A percentile compares a stretch with the other conserved stretches of the same genome.
Evolutionary conservation across 83 land plant genomes (phyloP).

Genomic region (Larix sibirica): DNA sequence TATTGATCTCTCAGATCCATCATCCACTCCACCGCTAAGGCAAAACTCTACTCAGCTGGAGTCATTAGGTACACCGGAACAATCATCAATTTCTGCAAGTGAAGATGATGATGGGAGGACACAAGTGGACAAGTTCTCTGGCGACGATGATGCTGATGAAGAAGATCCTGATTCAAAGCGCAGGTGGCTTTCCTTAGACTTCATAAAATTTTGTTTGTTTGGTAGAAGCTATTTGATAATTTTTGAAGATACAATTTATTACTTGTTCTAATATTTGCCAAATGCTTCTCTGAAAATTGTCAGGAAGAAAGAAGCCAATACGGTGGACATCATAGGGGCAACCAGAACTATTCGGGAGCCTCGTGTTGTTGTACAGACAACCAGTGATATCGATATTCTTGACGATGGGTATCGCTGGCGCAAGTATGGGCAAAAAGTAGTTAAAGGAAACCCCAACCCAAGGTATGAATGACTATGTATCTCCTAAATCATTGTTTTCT

Average conservation of each 20-base stretch:
- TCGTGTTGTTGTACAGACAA: slow-evolving; percentile 77
- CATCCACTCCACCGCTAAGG: background rate
- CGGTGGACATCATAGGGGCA: slow-evolving; percentile 23
- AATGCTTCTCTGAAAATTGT: slow-evolving; percentile 7
- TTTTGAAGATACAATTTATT: background rate
- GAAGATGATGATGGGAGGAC: slow-evolving; percentile 50
- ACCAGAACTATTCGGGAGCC: slow-evolving; percentile 61
- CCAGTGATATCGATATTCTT: slow-evolving; percentile 82
- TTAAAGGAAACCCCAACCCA: slow-evolving; percentile 83
- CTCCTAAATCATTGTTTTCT: too few species aligned
- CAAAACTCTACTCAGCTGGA: slow-evolving; percentile 23
- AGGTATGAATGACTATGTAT: slow-evolving; percentile 30
- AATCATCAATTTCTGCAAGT: slow-evolving; percentile 60
- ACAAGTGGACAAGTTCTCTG: slow-evolving; percentile 32
- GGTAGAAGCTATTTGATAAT: background rate
- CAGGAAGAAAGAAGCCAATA: slow-evolving; percentile 34
- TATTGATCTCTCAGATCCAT: slow-evolving; percentile 21
- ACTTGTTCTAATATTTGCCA: background rate
- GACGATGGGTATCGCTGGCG: slow-evolving; percentile 89
- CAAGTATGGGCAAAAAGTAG: slow-evolving; percentile 81
- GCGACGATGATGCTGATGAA: slow-evolving; percentile 51
- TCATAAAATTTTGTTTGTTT: background rate
- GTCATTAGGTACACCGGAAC: slow-evolving; percentile 54
- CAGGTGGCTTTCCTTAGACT: slow-evolving; percentile 32
- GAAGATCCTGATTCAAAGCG: slow-evolving; percentile 65